Base-by-base conservation (phyloP, 768 basidiomycete genomes). In the Rhizopogon sp. region DNA sequence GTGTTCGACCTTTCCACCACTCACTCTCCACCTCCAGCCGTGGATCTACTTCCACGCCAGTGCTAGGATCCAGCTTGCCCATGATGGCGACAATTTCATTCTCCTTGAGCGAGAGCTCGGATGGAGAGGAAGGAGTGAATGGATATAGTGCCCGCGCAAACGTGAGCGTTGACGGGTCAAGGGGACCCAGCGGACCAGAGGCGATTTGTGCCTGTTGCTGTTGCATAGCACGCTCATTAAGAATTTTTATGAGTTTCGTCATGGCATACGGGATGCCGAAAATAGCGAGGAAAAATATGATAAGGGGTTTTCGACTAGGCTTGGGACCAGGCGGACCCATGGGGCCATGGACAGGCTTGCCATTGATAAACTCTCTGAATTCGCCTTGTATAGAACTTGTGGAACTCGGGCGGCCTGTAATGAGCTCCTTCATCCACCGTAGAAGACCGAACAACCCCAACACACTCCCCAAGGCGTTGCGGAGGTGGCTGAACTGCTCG, bases 61-160 rank as follows among this genome's bases (percentile, higher is more conserved):
- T 87, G 11, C 76, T 68, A 1, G 85, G 86, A 60, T 89, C 88
- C 43, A 88, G 66, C 67, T 90, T 91, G 43, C 82, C 89, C 70
- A 92, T 83, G 44, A 98, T 83, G 1, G 96, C 96, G 3, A 98
- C 90, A 46, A 98, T 92, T 72, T 97, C 95, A 64, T 95, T 88
- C 72, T 90, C 85, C 62, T 86, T 84, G 52, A 98, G 76, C 17
- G 76, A 73, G 14, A 98, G 80, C 72, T 98, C 95, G 40, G 85
- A 82, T 25, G 84, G 83, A 31, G 84, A 85, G 5, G 83, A 78
- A 1, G 90, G 79, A 2, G 81, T 76, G 68, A 98, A 97, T 0
- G 87, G 76, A 67, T 88, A 93, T 46, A 86, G 64, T 2, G 93
- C 85, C 20, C 93, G 79, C 7, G 88, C 93, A 66, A 98, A 98